These are phyloP conservation scores for Kodamaea jinghongensis DNA, from an alignment of 805 yeast genomes.

Conservation along the genomic window DNA sequence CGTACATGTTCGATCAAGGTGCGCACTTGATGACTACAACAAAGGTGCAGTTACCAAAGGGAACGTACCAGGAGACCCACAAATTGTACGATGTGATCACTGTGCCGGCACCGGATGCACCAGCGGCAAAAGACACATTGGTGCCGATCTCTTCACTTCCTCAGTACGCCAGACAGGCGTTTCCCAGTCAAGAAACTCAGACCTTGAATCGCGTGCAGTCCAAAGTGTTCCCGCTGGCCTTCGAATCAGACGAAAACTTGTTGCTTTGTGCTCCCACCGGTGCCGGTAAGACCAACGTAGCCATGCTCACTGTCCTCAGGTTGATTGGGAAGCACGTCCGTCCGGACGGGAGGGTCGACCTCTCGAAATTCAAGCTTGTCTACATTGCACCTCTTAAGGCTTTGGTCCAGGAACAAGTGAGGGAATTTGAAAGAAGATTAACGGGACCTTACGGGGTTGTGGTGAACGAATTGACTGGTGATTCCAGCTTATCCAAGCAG, in stretches of 20 bases:
- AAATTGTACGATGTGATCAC: constrained; percentile 83
- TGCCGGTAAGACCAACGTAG: constrained; percentile 97
- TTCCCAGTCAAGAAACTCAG: constrained; percentile 62
- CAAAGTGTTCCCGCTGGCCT: constrained; percentile 75
- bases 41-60: constrained; percentile 74
- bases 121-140: constrained; percentile 31
- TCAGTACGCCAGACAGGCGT: constrained; percentile 75
- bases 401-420: constrained; percentile 89
- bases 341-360: constrained; percentile 47
- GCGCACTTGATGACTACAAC: constrained; percentile 63
- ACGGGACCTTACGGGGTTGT: constrained; percentile 55
- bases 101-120: constrained; percentile 75
- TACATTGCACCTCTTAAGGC: constrained; percentile 95
- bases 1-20: constrained; percentile 69
- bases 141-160: constrained; percentile 68
- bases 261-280: constrained; percentile 97
- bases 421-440: constrained; percentile 76
- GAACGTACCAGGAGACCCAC: constrained; percentile 74
- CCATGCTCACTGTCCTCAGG: constrained; percentile 75
- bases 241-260: constrained; percentile 65
- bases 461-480: constrained; percentile 91
- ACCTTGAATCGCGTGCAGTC: constrained; percentile 83
- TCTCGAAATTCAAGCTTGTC: constrained; percentile 68
- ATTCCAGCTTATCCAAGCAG: constrained; percentile 67
- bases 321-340: constrained; percentile 54